phyloP scores from a whole-genome alignment of 2,329 filamentous ascomycete genomes.

The Colletotrichum eremochloae region DNA sequence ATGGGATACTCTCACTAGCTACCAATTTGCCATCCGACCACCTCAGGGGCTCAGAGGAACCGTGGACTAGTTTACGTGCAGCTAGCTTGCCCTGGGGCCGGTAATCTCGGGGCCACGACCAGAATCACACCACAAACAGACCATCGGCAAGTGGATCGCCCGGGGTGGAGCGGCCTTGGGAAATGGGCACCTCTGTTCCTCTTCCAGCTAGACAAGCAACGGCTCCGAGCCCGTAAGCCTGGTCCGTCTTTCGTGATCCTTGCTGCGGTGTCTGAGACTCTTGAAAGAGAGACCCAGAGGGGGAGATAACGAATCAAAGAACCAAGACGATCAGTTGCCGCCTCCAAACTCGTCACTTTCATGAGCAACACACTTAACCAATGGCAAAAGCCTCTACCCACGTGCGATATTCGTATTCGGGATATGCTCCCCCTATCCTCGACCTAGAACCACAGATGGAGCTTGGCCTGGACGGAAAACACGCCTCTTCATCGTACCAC shows the following conservation, averaged over 20 bases:
- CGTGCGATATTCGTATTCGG: conserved; percentile 32
- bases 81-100: conserved; percentile 20
- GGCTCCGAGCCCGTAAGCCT: background rate
- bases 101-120: conserved; percentile 30
- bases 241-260: background rate
- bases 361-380: background rate
- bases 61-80: background rate
- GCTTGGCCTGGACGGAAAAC: conserved; percentile 15
- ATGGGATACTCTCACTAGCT: background rate
- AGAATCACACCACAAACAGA: conserved; percentile 41
- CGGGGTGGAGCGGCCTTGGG: conserved; percentile 28
- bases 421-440: background rate
- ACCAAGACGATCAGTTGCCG: conserved; percentile 19
- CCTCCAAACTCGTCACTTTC: conserved; percentile 33
- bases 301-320: no score
- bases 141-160: conserved; percentile 40
- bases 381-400: background rate
- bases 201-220: conserved; percentile 23
- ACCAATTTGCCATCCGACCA: background rate
- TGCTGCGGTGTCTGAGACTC: background rate
- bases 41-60: background rate
- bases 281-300: background rate
- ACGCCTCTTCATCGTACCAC: conserved; percentile 36
- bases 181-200: conserved; percentile 10
- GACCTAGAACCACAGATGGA: background rate